Base-by-base conservation (phyloP, 331 rosid species). In the Saraca asoca region DNA sequence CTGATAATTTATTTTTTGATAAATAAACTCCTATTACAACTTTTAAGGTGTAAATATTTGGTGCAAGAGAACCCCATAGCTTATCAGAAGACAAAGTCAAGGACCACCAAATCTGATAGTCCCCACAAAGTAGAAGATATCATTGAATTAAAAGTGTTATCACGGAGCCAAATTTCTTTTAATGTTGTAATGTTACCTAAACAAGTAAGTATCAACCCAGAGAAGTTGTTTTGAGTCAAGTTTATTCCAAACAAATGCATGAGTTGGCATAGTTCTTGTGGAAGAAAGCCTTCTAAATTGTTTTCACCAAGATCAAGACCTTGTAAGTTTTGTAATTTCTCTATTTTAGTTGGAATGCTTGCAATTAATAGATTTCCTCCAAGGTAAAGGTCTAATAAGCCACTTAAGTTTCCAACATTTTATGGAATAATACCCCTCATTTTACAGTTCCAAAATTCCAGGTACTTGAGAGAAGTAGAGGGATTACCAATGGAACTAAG, bases 21-120 rank as follows among this genome's bases (percentile, higher is more conserved):
- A 76, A 38, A 17, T 58, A n/a, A 9, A 70, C 4, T 0, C 0
- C 0, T 0, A 0, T 2, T 37, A 58, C 11, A 34, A 33, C 76
- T 12, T 42, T 64, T 12, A 64, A 1, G 3, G 69, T 24, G 4
- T 59, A 64, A 43, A 71, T 5, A 3, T 5, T 31, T 6, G 7
- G 33, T 2, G 77, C 12, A 56, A 70, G 51, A 42, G 66, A 7
- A 9, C 77, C 77, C 19, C 0, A 5, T 1, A 77, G 54, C 20
- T 6, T 24, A 66, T 77, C 65, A 15, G 70, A 58, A 8, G 81
- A 59, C 6, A 77, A n/a, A 7, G 65, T 51, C 1, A 5, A 77
- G 2, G 8, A 4, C 2, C 11, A 39, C 15, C 13, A 77, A 19
- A 52, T 65, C 1, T 15, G 46, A 3, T 0, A 59, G 41, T 2